A percentile compares a stretch with the other conserved stretches of the same genome.
Evolutionary conservation across 2,329 filamentous ascomycete genomes (phyloP).

Genomic region (Beauveria varroae): DNA sequence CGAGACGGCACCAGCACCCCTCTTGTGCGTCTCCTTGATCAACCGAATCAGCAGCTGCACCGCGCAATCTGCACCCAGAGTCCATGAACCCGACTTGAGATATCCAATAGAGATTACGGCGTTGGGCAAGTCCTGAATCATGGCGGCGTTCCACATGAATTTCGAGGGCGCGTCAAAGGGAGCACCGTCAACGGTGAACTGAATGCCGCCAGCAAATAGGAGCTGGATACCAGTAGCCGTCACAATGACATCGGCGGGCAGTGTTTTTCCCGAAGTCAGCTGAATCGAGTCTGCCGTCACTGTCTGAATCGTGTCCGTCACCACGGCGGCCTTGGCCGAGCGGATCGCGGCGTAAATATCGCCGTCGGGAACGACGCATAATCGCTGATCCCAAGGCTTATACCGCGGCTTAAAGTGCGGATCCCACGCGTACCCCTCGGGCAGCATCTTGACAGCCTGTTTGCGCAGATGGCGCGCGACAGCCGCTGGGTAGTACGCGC

Average conservation of each 20-base stretch:
- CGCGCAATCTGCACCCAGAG: slow-evolving; percentile 55
- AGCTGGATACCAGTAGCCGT: slow-evolving; percentile 62
- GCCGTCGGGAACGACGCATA: slow-evolving; percentile 57
- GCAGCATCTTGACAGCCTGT: slow-evolving; percentile 41
- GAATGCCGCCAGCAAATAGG: slow-evolving; percentile 47
- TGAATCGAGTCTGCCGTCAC: slow-evolving; percentile 41
- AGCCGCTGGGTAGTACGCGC: slow-evolving; percentile 25
- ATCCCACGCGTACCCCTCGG: slow-evolving; percentile 44
- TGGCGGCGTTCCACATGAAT: slow-evolving; percentile 55
- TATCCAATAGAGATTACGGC: slow-evolving; percentile 55
- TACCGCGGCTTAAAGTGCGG: slow-evolving; percentile 60
- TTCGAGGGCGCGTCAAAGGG: slow-evolving; percentile 39
- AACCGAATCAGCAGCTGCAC: neutral
- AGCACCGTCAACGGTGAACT: slow-evolving; percentile 47
- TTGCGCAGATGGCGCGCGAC: slow-evolving; percentile 28
- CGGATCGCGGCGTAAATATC: slow-evolving; percentile 48
- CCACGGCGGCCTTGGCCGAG: slow-evolving; percentile 28
- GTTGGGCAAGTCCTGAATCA: slow-evolving; percentile 63
- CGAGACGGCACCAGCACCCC: neutral
- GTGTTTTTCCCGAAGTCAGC: slow-evolving; percentile 38
- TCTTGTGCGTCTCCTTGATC: neutral
- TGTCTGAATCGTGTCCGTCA: slow-evolving; percentile 45
- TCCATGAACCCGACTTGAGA: slow-evolving; percentile 55
- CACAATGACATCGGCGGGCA: slow-evolving; percentile 60
- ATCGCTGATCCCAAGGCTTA: slow-evolving; percentile 64